Percentiles rank a stretch among this genome's conserved stretches.
Evolutionary conservation across 352 stramenopile genomes (phyloP).

Genomic region (Phytopythium cucurbitacearum): DNA sequence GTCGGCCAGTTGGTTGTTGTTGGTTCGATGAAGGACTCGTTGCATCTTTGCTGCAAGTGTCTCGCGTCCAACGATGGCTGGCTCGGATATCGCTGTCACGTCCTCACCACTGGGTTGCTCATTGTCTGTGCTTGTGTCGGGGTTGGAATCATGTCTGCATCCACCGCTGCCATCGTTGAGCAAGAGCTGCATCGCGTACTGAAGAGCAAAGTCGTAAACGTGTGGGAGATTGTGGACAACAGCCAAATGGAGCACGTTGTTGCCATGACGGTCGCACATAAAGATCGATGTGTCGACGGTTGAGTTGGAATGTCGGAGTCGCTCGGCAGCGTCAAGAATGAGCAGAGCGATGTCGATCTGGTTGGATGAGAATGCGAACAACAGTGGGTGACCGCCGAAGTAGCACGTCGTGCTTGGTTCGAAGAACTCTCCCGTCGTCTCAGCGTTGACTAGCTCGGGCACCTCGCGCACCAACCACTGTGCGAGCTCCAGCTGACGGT

Average conservation of each 20-base stretch:
- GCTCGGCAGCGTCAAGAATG: neutral
- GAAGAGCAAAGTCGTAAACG: slow-evolving; percentile 55
- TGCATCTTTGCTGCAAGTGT: too few species aligned
- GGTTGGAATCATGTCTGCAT: neutral
- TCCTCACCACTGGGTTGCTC: too few species aligned
- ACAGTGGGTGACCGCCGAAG: slow-evolving; percentile 49
- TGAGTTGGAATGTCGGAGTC: neutral
- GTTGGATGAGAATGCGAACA: slow-evolving; percentile 56
- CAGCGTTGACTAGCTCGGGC: slow-evolving; percentile 35
- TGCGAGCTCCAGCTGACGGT: slow-evolving; percentile 29
- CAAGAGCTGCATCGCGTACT: slow-evolving; percentile 31
- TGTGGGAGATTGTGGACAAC: slow-evolving; percentile 51
- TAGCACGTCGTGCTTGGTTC: slow-evolving; percentile 45
- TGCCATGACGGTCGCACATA: slow-evolving; percentile 47
- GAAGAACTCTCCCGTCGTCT: slow-evolving; percentile 53
- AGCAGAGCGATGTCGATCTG: slow-evolving; percentile 27
- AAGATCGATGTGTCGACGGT: slow-evolving; percentile 33
- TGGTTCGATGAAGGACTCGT: neutral
- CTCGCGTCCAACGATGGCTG: too few species aligned
- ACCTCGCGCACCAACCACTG: slow-evolving; percentile 32
- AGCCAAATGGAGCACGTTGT: slow-evolving; percentile 56
- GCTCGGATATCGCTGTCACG: too few species aligned
- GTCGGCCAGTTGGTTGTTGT: neutral
- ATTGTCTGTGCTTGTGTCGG: neutral
- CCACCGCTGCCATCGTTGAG: slow-evolving; percentile 8